Evolutionary conservation across 2,329 filamentous ascomycete genomes (phyloP).

Genomic region (Elsinoe australis): DNA sequence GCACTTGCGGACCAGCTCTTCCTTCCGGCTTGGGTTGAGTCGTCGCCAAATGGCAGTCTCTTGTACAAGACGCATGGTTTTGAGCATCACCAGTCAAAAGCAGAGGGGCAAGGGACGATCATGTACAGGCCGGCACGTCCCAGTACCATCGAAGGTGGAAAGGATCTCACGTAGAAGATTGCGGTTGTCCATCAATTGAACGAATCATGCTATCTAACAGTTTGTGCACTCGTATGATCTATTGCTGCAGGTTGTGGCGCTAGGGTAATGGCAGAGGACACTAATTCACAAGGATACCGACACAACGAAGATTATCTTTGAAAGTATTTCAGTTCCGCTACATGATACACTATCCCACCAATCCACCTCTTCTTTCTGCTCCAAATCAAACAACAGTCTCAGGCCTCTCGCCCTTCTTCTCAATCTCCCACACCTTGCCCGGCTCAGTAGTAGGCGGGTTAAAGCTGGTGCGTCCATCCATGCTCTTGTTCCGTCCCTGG

Average conservation of each 20-base stretch:
- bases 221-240: too few species aligned
- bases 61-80: conserved; percentile 27
- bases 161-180: too few species aligned
- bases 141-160: conserved; percentile 23
- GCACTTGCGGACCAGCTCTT: conserved; percentile 29
- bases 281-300: too few species aligned
- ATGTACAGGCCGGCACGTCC: conserved; percentile 20
- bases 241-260: too few species aligned
- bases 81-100: conserved; percentile 20
- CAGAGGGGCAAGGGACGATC: conserved; percentile 18
- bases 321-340: too few species aligned
- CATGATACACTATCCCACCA: too few species aligned
- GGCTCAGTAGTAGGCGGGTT: conserved; percentile 19
- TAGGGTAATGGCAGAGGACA: too few species aligned
- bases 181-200: too few species aligned
- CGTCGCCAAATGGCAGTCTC: conserved; percentile 23
- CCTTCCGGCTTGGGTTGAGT: conserved; percentile 27
- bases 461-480: conserved; percentile 19
- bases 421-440: conserved; percentile 12
- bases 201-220: too few species aligned
- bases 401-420: conserved; percentile 18
- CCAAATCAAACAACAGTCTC: conserved; percentile 7
- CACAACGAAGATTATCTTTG: too few species aligned
- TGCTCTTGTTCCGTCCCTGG: conserved; percentile 16
- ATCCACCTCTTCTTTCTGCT: too few species aligned